phyloP scores from a whole-genome alignment of 176 grass and related monocot genomes.

The Eragrostis nindensis region DNA sequence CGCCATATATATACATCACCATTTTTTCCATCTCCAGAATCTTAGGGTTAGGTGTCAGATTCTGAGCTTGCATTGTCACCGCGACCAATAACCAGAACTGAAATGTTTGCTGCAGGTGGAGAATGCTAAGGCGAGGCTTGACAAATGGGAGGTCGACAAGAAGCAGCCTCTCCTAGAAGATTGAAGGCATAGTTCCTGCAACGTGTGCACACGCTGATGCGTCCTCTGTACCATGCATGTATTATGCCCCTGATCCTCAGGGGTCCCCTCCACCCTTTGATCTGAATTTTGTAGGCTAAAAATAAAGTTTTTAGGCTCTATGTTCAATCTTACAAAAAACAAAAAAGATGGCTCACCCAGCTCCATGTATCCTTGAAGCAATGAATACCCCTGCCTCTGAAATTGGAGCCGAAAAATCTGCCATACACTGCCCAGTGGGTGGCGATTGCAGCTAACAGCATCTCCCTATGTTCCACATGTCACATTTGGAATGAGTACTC shows the following conservation, averaged over 20 bases:
- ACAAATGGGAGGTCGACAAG: conserved; percentile 58
- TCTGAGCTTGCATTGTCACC: not conserved
- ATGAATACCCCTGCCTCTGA: too few species aligned
- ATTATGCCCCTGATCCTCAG: not conserved
- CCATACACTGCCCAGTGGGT: not conserved
- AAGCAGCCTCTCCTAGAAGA: conserved; percentile 39
- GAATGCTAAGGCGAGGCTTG: conserved; percentile 52
- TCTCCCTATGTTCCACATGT: not conserved
- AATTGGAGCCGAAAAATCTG: not conserved
- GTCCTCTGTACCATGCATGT: not conserved
- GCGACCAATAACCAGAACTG: not conserved
- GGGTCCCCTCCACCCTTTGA: too few species aligned
- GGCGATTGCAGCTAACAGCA: not conserved
- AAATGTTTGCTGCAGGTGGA: conserved; percentile 51
- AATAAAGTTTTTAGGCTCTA: not conserved
- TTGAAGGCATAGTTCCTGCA: not conserved
- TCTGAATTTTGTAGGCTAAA: not conserved
- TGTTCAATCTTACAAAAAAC: too few species aligned
- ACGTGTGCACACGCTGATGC: not conserved
- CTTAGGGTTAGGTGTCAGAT: not conserved
- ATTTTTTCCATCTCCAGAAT: not conserved
- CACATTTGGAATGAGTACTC: not conserved
- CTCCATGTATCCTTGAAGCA: too few species aligned
- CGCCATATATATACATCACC: too few species aligned
- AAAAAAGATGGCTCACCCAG: too few species aligned